Base-by-base conservation (phyloP, 306 rosid species). In the Purshia tridentata region DNA sequence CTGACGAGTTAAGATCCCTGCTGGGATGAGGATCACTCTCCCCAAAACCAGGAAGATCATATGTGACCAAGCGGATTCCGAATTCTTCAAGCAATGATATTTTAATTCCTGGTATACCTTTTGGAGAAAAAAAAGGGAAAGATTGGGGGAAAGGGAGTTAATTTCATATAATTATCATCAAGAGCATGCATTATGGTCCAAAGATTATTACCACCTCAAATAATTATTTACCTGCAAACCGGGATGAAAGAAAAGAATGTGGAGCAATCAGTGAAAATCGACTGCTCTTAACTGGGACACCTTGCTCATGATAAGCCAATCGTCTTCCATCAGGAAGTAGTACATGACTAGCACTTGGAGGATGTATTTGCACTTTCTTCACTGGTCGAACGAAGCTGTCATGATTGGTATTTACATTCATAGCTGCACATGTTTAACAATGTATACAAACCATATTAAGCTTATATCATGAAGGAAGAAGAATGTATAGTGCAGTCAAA, bases 1-100 rank as follows among this genome's bases (percentile, higher is more conserved):
- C 96, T 6, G 99, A 94, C 50, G 99, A 83, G 73, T 88, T 91
- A 66, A 89, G 89, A 81, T 80, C 87, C 70, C 99, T 85, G 71
- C 55, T 74, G 55, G 92, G 95, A 83, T 91, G 92, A 78, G 97
- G 97, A 78, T 89, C 95, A 72, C 99, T 94, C 83, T 94, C 99
- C 83, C 99, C 99, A 85, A 91, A 94, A 77, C 97, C 99, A 65
- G 99, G 96, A 85, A 94, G 99, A 83, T 94, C 99, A 66, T 89
- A 94, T 6, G 97, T 81, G 73, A 94, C 77, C 78, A 94, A 77
- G 56, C 90, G 90, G 75, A 94, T 56, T 1, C 99, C 97, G 14
- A 89, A 94, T 69, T 94, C 93, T 83, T 89, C 92, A 35, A 94
- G 96, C 82, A 94, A 70, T 11, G 91, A 77, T 65, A 75, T 42